Conservation (phyloP, 2,329 filamentous ascomycete species). For the Claviceps fusiformis region DNA sequence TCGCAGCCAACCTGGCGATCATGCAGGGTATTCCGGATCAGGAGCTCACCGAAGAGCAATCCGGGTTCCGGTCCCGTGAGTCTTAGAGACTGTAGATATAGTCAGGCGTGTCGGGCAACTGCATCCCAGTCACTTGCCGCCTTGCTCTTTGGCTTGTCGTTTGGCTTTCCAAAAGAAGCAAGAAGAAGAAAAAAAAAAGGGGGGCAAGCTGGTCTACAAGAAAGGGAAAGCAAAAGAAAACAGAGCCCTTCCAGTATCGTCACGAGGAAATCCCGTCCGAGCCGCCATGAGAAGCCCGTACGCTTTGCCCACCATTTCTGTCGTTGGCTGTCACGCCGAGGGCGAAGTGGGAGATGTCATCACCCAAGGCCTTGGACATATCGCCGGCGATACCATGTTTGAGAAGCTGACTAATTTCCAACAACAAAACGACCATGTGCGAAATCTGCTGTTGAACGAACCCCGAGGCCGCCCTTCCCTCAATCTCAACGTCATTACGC, state of each 20-base stretch:
- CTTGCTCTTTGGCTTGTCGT: too few relatives aligned
- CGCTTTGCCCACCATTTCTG: constrained; percentile 9
- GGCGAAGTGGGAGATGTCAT: constrained; percentile 36
- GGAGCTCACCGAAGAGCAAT: not conserved
- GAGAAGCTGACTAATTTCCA: constrained; percentile 31
- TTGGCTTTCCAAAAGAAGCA: not conserved
- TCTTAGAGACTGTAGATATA: not conserved
- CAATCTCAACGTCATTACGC: constrained; percentile 26
- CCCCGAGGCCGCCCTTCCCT: constrained; percentile 29
- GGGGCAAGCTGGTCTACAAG: not conserved
- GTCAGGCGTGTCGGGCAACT: too few relatives aligned
- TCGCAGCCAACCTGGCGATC: not conserved
- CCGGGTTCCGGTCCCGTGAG: not conserved
- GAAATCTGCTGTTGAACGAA: constrained; percentile 30
- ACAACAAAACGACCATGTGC: constrained; percentile 24
- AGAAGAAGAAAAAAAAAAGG: not conserved
- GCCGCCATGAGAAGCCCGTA: constrained; percentile 3
- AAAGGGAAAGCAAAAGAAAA: not conserved
- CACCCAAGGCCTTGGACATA: constrained; percentile 31
- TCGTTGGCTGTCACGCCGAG: constrained; percentile 25
- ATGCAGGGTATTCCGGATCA: not conserved
- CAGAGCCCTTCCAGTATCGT: not conserved
- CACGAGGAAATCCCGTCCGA: not conserved
- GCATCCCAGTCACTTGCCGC: too few relatives aligned
- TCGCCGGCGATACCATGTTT: constrained; percentile 29